phyloP scores from a whole-genome alignment of 805 yeast species.

The Candida rishiriensis region DNA sequence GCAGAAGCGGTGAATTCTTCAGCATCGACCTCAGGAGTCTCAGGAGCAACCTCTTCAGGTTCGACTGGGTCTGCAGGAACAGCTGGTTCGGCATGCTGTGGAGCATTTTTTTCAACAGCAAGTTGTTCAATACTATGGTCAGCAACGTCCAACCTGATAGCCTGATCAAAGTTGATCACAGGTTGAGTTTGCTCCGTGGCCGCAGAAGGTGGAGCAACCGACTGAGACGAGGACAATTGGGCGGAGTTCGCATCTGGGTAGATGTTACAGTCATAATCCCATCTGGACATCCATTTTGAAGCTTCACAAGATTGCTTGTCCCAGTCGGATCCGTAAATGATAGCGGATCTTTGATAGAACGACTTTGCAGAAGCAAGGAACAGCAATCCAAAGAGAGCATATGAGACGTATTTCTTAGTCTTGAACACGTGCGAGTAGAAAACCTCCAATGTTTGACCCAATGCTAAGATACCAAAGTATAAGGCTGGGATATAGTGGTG shows the following conservation, averaged over 20 bases:
- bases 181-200: conserved; percentile 5
- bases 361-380: conserved; percentile 46
- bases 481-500: conserved; percentile 93
- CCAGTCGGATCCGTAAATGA: conserved; percentile 80
- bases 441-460: conserved; percentile 31
- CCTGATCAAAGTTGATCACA: conserved; percentile 11
- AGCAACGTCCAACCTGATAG: conserved; percentile 5
- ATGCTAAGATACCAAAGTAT: conserved; percentile 54
- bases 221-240: conserved; percentile 4
- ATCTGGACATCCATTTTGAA: conserved; percentile 54
- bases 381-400: conserved; percentile 43
- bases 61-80: conserved; percentile 2
- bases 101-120: neutral
- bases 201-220: neutral
- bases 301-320: conserved; percentile 60
- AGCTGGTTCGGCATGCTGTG: neutral
- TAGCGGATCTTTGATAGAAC: conserved; percentile 61
- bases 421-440: conserved; percentile 25
- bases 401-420: conserved; percentile 40
- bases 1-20: conserved; percentile 4
- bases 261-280: conserved; percentile 86
- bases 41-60: conserved; percentile 4
- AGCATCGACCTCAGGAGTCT: conserved; percentile 4
- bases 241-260: conserved; percentile 33
- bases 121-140: neutral